Evolutionary conservation across 352 stramenopile genomes (phyloP).

Genomic region (Pythium dissimile): DNA sequence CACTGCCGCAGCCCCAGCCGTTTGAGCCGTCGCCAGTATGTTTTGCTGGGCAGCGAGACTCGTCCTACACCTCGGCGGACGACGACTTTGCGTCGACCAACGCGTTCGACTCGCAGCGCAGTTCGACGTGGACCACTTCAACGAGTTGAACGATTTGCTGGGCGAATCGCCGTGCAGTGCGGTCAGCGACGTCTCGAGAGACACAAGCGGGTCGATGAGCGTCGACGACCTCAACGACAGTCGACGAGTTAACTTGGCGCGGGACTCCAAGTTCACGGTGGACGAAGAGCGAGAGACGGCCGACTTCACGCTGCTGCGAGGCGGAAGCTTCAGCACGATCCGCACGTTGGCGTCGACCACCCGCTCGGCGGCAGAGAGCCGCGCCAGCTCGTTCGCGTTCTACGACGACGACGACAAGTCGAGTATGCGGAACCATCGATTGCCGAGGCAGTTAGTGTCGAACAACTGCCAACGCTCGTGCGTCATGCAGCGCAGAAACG

Average conservation of each 20-base stretch:
- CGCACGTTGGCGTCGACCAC: not conserved
- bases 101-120: not conserved
- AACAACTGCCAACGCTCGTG: too few species aligned
- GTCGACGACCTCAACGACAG: not conserved
- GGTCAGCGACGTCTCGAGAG: not conserved
- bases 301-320: not conserved
- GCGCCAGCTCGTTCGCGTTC: not conserved
- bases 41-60: not conserved
- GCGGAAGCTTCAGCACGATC: not conserved
- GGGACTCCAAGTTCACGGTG: too few species aligned
- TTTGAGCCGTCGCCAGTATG: not conserved
- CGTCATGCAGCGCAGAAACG: too few species aligned
- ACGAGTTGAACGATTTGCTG: too few species aligned
- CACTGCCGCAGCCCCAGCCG: not conserved
- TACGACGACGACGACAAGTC: too few species aligned
- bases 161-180: too few species aligned
- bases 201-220: not conserved
- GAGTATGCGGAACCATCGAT: too few species aligned
- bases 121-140: not conserved
- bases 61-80: too few species aligned
- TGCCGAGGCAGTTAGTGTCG: too few species aligned
- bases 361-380: not conserved
- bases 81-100: not conserved
- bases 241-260: too few species aligned
- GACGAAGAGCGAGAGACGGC: not conserved